Evolutionary conservation across 2,329 filamentous ascomycete genomes (phyloP).

Genomic region (Cordyceps farinosa): DNA sequence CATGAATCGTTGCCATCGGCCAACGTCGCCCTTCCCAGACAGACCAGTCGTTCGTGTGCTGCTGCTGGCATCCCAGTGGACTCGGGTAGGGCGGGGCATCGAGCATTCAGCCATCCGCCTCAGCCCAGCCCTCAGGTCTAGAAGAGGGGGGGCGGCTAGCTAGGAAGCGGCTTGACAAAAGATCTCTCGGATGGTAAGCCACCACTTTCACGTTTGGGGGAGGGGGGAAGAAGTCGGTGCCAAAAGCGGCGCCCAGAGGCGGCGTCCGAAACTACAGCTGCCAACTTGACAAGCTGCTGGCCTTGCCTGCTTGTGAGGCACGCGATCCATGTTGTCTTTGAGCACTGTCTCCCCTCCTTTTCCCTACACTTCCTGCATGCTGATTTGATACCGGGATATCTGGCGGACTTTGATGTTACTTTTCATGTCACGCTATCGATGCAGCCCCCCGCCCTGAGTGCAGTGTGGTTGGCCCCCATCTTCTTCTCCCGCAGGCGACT

Average conservation of each 20-base stretch:
- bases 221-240: background rate
- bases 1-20: background rate
- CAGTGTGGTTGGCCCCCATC: background rate
- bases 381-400: background rate
- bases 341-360: background rate
- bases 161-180: background rate
- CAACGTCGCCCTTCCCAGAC: background rate
- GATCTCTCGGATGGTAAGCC: background rate
- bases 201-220: background rate
- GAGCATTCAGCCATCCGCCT: no score
- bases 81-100: background rate
- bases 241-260: background rate
- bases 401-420: background rate
- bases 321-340: background rate
- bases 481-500: background rate
- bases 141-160: background rate
- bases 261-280: background rate
- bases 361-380: background rate
- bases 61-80: background rate
- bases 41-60: background rate
- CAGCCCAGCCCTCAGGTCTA: background rate
- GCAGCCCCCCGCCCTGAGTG: background rate
- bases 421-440: constrained; percentile 5
- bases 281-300: background rate
- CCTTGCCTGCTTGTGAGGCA: background rate